Evolutionary conservation across 2,329 filamentous ascomycete genomes (phyloP).

Genomic region (Colletotrichum neosansevieriae): DNA sequence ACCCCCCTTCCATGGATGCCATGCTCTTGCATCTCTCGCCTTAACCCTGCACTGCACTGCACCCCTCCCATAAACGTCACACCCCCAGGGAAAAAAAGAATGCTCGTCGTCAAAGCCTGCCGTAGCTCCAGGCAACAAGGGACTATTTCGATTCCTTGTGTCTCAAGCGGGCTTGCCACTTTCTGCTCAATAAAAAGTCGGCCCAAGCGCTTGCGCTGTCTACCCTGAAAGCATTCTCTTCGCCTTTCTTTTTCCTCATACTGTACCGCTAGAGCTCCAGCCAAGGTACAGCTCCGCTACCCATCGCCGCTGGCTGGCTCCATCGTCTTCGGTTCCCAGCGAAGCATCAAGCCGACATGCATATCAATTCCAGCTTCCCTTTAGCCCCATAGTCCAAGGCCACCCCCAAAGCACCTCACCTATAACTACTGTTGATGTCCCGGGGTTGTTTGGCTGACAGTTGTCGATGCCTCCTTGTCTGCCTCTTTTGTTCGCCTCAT

Average conservation of each 20-base stretch:
- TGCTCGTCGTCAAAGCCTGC: conserved; percentile 38
- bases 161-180: conserved; percentile 40
- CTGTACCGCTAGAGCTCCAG: conserved; percentile 25
- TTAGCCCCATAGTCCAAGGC: conserved; percentile 34
- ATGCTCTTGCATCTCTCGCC: conserved; percentile 22
- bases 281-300: conserved; percentile 13
- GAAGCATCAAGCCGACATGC: conserved; percentile 39
- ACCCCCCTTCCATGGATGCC: conserved; percentile 16
- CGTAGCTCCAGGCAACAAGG: conserved; percentile 41
- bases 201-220: conserved; percentile 36
- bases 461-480: conserved; percentile 39
- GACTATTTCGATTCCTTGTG: conserved; percentile 41
- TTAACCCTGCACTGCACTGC: conserved; percentile 18
- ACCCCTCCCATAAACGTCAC: conserved; percentile 35
- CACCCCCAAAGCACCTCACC: conserved; percentile 35
- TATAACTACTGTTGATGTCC: conserved; percentile 40
- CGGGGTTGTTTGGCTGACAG: conserved; percentile 30
- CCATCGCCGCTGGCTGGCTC: conserved; percentile 23
- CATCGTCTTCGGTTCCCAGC: conserved; percentile 32
- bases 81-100: conserved; percentile 16
- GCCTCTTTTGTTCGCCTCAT: conserved; percentile 42
- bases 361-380: conserved; percentile 24
- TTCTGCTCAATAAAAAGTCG: conserved; percentile 35
- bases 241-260: conserved; percentile 39
- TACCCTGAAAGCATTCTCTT: conserved; percentile 36